Conservation (phyloP, 1,139 yeast species). For the Kodamaea sp. region DNA sequence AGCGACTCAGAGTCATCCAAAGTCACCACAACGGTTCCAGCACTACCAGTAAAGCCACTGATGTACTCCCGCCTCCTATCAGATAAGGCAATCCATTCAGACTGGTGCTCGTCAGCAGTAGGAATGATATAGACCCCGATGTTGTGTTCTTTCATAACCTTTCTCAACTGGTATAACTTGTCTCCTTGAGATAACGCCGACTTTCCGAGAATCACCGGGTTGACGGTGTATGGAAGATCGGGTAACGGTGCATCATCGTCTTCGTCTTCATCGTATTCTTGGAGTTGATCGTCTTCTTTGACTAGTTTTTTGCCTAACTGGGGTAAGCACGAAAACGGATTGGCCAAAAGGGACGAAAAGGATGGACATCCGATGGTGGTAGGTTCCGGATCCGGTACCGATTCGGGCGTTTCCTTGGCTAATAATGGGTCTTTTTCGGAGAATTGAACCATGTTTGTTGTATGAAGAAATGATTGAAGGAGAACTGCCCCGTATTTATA, state of each 20-base stretch:
- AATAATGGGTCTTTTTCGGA: conserved; percentile 29
- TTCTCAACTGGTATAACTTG: conserved; percentile 35
- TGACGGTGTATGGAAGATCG: conserved; percentile 26
- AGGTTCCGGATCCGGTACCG: conserved; percentile 16
- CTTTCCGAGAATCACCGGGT: conserved; percentile 11
- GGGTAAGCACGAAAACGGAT: conserved; percentile 30
- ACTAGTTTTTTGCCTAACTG: conserved; percentile 9
- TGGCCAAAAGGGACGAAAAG: conserved; percentile 23
- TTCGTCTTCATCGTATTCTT: conserved; percentile 15
- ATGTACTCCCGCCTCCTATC: conserved; percentile 54
- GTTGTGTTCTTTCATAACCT: conserved; percentile 40
- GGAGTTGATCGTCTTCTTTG: conserved; percentile 14
- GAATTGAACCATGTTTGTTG: background rate
- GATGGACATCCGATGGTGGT: conserved; percentile 25
- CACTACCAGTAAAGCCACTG: conserved; percentile 58
- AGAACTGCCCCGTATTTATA: too few species aligned
- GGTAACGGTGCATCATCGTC: conserved; percentile 29
- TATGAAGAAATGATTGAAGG: too few species aligned
- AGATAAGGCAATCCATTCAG: conserved; percentile 52
- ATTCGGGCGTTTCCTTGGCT: conserved; percentile 8
- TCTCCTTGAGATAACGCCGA: conserved; percentile 18
- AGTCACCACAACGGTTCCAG: conserved; percentile 56
- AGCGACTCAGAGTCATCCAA: conserved; percentile 31
- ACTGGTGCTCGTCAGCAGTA: conserved; percentile 61
- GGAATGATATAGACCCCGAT: conserved; percentile 57